phyloP scores from a whole-genome alignment of 2,329 filamentous ascomycete species.

The Trichoderma asperellum region DNA sequence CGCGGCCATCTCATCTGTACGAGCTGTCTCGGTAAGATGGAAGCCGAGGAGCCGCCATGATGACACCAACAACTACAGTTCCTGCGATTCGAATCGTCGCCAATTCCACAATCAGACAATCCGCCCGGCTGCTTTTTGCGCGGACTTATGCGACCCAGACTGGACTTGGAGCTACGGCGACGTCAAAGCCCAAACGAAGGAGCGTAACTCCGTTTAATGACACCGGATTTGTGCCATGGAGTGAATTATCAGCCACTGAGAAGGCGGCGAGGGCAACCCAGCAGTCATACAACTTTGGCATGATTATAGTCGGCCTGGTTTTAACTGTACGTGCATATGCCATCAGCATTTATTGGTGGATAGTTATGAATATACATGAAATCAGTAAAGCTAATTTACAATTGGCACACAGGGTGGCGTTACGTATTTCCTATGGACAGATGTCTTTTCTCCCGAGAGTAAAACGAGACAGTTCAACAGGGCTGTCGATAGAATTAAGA shows the following conservation, averaged over 20 bases:
- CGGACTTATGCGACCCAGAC: conserved; percentile 65
- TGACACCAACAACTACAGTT: conserved; percentile 50
- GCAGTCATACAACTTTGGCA: conserved; percentile 83
- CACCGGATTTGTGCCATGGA: conserved; percentile 81
- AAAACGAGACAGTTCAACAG: conserved; percentile 88
- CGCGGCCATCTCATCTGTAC: background rate
- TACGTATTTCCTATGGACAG: conserved; percentile 74
- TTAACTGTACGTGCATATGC: conserved; percentile 63
- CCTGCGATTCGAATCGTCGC: conserved; percentile 43
- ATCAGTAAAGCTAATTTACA: conserved; percentile 7
- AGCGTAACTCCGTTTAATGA: conserved; percentile 85
- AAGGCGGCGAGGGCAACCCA: conserved; percentile 86
- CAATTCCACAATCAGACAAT: conserved; percentile 36
- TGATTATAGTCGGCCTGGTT: conserved; percentile 74
- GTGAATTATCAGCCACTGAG: conserved; percentile 71
- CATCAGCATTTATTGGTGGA: background rate
- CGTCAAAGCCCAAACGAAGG: conserved; percentile 58
- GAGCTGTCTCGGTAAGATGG: conserved; percentile 41
- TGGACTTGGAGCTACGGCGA: conserved; percentile 43
- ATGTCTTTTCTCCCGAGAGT: conserved; percentile 83
- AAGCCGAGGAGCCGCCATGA: conserved; percentile 46
- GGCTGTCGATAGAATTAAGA: conserved; percentile 77
- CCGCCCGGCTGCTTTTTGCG: conserved; percentile 44
- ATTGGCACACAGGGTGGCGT: conserved; percentile 66
- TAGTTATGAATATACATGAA: background rate